Conservation (phyloP, 139 green algal genomes). For the Chlamydomonas asymmetrica region DNA sequence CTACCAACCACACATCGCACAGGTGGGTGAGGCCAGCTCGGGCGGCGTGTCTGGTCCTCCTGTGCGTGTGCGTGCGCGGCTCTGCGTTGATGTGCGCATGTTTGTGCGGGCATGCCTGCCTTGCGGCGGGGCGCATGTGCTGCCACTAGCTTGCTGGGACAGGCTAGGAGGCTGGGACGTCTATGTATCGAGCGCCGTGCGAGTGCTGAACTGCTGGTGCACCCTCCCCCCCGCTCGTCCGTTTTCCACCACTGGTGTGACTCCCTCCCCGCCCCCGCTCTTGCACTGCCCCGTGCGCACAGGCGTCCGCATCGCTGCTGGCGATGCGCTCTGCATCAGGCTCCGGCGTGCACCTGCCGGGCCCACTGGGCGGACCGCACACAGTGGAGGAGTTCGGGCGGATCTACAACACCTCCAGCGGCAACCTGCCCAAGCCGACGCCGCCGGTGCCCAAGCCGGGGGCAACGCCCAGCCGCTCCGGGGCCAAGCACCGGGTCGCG, state of each 20-base stretch:
- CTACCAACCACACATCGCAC: conserved; percentile 56
- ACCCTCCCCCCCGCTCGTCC: too few species aligned
- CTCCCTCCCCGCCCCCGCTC: too few species aligned
- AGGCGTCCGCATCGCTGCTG: conserved; percentile 28
- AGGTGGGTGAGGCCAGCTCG: conserved; percentile 4
- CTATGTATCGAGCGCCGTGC: too few species aligned
- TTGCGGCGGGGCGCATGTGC: too few species aligned
- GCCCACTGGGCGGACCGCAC: conserved; percentile 19
- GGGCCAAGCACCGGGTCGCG: not conserved
- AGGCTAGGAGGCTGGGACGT: too few species aligned
- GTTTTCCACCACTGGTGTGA: too few species aligned
- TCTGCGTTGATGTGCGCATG: not conserved
- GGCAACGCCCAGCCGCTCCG: not conserved
- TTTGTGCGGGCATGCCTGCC: not conserved
- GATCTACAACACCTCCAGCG: conserved; percentile 41
- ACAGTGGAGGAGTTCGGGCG: conserved; percentile 47
- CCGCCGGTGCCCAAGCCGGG: conserved; percentile 32
- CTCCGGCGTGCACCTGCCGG: conserved; percentile 10
- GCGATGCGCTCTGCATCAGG: not conserved
- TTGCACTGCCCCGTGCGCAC: too few species aligned
- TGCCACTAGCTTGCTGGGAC: too few species aligned
- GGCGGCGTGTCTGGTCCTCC: not conserved
- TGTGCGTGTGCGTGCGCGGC: conserved; percentile 1
- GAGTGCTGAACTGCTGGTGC: too few species aligned
- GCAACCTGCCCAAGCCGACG: conserved; percentile 55